Base-by-base conservation (phyloP, 2,329 filamentous ascomycete species). In the Clonostachys rosea region DNA sequence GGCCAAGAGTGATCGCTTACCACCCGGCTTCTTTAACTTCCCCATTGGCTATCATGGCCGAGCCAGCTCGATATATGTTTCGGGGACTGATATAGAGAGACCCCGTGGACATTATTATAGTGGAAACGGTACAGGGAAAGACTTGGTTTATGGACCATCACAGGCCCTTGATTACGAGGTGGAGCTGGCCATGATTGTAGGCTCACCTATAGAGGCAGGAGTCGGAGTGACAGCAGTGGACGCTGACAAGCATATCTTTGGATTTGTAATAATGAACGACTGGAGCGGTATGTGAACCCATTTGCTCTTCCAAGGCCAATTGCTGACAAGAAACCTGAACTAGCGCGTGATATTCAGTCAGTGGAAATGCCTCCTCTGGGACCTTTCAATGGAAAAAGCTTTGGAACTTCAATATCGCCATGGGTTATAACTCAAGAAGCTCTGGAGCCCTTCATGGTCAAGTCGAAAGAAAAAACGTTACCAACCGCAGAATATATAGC, bases 161-260 rank as follows among this genome's bases (percentile, higher is more conserved):
- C 78, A 62, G 50, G 61, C 77, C 58, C 73, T 94, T 0, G 89
- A 94, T 56, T 81, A 90, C 40, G 89, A 94, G 63, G 72, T 94
- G 5, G 89, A 94, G 61, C 70, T 94, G 35, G 89, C 86, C 5
- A 86, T 83, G 49, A 91, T 91, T 56, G 72, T 92, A 14, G 84
- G 81, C 64, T 79, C 73, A 36, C 71, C 75, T 12, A 91, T 88
- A 50, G 62, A 74, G 2, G 70, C 90, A 48, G 87, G 88, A n/a
- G 70, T 78, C 43, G 82, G 85, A 0, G 73, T 92, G 2, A 66
- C 75, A 0, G 78, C 91, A 13, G 67, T 74, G 5, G 69, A 86
- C 14, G 88, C 89, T 0, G 81, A 84, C 37, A 75, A 89, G 18
- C 56, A 49, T 40, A 48, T 52, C 43, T 52, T 52, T 47, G 50